Percentiles rank a stretch among this genome's conserved stretches.
phyloP scores from a whole-genome alignment of 2,329 filamentous ascomycete genomes.

The Cercospora brassicicola region DNA sequence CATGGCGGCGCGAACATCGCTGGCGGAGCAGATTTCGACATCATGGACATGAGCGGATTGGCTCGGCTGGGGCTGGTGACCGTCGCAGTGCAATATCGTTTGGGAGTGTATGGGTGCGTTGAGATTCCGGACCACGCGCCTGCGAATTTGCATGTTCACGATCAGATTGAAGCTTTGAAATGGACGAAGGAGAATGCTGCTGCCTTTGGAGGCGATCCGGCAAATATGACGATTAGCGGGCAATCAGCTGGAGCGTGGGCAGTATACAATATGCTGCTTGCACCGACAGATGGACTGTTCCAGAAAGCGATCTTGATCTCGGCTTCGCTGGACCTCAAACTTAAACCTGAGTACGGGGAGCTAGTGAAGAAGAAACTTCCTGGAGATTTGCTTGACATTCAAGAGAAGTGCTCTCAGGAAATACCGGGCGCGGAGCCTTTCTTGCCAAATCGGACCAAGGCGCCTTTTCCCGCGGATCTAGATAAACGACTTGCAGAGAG shows the following conservation, averaged over 20 bases:
- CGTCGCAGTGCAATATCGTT: slow-evolving; percentile 2
- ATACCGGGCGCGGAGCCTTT: neutral
- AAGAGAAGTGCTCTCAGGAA: neutral
- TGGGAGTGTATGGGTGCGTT: neutral
- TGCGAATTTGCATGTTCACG: neutral
- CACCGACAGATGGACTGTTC: slow-evolving; percentile 2
- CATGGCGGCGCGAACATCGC: slow-evolving; percentile 17
- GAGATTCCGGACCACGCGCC: neutral
- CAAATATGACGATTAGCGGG: slow-evolving; percentile 1
- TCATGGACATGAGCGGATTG: neutral
- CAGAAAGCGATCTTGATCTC: slow-evolving; percentile 5
- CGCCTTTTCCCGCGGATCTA: neutral
- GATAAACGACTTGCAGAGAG: neutral
- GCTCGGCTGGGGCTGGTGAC: neutral
- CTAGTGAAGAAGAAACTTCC: neutral
- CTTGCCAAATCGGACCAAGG: neutral
- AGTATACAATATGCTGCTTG: slow-evolving; percentile 3
- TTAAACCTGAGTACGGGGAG: neutral
- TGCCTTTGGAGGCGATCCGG: slow-evolving; percentile 7
- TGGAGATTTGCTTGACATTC: neutral
- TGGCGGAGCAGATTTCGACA: neutral
- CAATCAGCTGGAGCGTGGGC: slow-evolving; percentile 6
- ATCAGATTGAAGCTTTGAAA: slow-evolving; percentile 5
- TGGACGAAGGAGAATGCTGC: slow-evolving; percentile 4
- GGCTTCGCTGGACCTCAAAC: neutral